Conservation (phyloP, 768 basidiomycete genomes). For the Amanita subjunquillea region DNA sequence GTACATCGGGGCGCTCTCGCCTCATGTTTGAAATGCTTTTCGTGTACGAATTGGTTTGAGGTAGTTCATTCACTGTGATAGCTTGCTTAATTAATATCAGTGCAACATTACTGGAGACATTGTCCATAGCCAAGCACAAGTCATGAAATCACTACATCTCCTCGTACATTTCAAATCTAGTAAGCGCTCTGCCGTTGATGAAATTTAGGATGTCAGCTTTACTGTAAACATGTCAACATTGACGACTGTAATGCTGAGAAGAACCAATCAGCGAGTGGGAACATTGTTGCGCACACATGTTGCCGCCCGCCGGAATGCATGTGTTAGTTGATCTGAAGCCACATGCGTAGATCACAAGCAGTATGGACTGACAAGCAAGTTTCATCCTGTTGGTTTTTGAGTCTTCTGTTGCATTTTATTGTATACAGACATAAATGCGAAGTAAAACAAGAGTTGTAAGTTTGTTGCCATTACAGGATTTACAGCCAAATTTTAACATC, state of each 20-base stretch:
- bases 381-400: slow-evolving; percentile 52
- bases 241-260: slow-evolving; percentile 61
- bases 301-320: not conserved
- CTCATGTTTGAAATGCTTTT: slow-evolving; percentile 35
- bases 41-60: slow-evolving; percentile 26
- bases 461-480: not conserved
- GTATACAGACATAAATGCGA: not conserved
- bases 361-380: slow-evolving; percentile 49
- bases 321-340: not conserved
- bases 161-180: slow-evolving; percentile 19
- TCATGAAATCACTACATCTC: slow-evolving; percentile 49
- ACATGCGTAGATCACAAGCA: slow-evolving; percentile 30
- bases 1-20: not conserved
- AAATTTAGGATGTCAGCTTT: slow-evolving; percentile 42
- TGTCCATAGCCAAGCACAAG: slow-evolving; percentile 36
- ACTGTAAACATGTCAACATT: slow-evolving; percentile 48
- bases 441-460: slow-evolving; percentile 35
- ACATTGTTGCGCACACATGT: slow-evolving; percentile 40
- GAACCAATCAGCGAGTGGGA: slow-evolving; percentile 35
- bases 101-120: slow-evolving; percentile 49
- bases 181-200: not conserved
- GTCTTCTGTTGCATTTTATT: not conserved
- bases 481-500: not conserved
- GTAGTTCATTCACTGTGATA: not conserved
- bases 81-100: slow-evolving; percentile 19